Evolutionary conservation across 805 yeast species (phyloP), one percentile per base, ranked within the genome.

Genomic region (Saccharomyces eubayanus): DNA sequence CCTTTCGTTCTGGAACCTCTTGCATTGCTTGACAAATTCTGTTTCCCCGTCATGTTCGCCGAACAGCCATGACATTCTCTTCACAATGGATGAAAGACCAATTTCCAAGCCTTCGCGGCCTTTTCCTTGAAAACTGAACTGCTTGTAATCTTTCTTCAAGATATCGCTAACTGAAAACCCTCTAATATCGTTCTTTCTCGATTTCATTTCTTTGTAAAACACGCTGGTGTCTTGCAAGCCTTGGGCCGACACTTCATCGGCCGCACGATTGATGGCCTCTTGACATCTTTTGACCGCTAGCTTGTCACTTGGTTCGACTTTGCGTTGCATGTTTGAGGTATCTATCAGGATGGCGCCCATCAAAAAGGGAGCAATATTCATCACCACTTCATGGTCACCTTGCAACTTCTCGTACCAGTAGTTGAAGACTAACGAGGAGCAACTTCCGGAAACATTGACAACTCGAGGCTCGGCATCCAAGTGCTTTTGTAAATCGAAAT

Each of bases 121-220:
- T 61, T 68, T 9, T 69, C 74, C 28, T 58, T 54, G 46, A 47
- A 75, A 74, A 4, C 64, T 68, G 72, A 85, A 90, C 62, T 81
- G 82, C 65, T 92, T 92, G 70, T 87, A 92, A 66, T 92, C 99
- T 67, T 90, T 91, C 47, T 84, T 73, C 43, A 94, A 72, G 6
- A 94, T 68, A 51, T 89, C 95, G 5, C 60, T 60, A 5, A 82
- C 67, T 1, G 79, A 62, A 40, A 94, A 73, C 0, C 89, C 90
- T 2, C 68, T 65, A 40, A 91, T 72, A 62, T 88, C 80, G 53
- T 77, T 77, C 65, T 89, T 91, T 20, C 83, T 82, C 2, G 61
- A 57, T 48, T 68, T 73, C 27, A 83, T 62, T 1, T 62, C 60
- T 4, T 63, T 55, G 60, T 62, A 80, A 50, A 65, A 70, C 5